Evolutionary conservation across 78 protist species (phyloP), one percentile per base, ranked within the genome.

Genomic region (Dictyostelium intermedium): DNA sequence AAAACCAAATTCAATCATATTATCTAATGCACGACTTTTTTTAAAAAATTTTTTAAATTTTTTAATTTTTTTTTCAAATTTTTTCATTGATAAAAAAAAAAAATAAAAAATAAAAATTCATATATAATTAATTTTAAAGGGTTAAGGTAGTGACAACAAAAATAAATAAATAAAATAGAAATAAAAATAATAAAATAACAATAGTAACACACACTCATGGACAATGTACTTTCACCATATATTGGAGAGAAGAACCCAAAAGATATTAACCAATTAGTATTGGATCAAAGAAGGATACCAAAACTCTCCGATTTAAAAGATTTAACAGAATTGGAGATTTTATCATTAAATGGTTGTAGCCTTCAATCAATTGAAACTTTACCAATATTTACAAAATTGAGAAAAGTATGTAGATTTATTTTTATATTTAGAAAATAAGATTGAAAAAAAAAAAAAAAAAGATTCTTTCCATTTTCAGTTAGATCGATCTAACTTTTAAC

Each of bases 321-420:
- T 18, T 89, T 80, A 37, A 78, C 80, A 79, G 86, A 89, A 63
- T 80, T 89, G 56, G 93, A 89, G 63, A 89, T 69, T 60, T 80
- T 89, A 18, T 80, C 93, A 80, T 30, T 89, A 27, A 89, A 89
- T 66, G 84, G 84, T n/a, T 89, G 93, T 66, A 78, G 61, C 82
- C 56, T 89, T 43, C 93, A 89, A 32, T 80, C 93, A 9, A 89
- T 89, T 43, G 93, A 89, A 27, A 25, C 85, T 14, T 30, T 89
- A 34, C 93, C 93, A 20, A 30, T 43, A 25, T 80, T 89, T n/a
- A 30, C 66, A 60, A 89, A 78, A 66, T 73, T 89, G 10, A 78
- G 84, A 63, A 89, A 89, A n/a, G 93, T 89, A 80, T 6, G 91
- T 61, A 16, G 16, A n/a, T 9, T 2, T 30, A 34, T 72, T 34